A percentile compares a stretch with the other conserved stretches of the same genome.
Evolutionary conservation across 805 yeast species (phyloP).

Genomic region (Pichia thaimueangensis): DNA sequence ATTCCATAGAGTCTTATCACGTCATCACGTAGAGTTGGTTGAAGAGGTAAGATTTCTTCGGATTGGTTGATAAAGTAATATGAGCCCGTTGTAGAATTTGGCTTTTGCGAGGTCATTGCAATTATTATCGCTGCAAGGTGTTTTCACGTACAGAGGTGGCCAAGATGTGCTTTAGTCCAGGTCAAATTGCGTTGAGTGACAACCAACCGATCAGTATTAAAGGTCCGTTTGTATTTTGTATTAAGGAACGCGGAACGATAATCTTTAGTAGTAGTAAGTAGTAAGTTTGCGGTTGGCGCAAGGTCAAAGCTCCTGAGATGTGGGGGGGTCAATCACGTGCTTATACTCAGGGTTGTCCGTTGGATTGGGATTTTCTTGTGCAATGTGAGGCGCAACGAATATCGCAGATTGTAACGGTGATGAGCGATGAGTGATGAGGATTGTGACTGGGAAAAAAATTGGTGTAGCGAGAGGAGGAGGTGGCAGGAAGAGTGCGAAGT

Average conservation of each 20-base stretch:
- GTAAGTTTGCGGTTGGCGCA: too few species aligned
- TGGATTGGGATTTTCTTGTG: too few species aligned
- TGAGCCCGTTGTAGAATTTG: not conserved
- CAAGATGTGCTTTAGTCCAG: too few species aligned
- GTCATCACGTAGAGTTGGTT: constrained; percentile 70
- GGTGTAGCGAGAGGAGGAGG: not conserved
- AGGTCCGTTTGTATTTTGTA: too few species aligned
- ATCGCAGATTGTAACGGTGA: not conserved
- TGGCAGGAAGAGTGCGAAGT: not conserved
- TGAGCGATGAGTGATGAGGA: not conserved
- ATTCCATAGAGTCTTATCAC: constrained; percentile 64
- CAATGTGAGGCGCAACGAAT: too few species aligned
- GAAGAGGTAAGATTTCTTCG: constrained; percentile 35
- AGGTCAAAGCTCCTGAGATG: too few species aligned
- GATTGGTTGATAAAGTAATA: constrained; percentile 29
- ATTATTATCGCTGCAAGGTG: too few species aligned
- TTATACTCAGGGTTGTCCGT: not conserved
- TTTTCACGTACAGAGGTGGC: too few species aligned
- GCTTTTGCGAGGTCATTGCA: not conserved
- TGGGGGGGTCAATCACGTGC: not conserved
- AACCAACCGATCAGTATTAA: too few species aligned
- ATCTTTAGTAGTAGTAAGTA: too few species aligned
- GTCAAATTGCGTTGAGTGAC: too few species aligned
- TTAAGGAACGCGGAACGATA: too few species aligned
- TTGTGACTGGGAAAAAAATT: not conserved